Base-by-base conservation (phyloP, 176 grass and related monocot genomes). In the Raddia guianensis region DNA sequence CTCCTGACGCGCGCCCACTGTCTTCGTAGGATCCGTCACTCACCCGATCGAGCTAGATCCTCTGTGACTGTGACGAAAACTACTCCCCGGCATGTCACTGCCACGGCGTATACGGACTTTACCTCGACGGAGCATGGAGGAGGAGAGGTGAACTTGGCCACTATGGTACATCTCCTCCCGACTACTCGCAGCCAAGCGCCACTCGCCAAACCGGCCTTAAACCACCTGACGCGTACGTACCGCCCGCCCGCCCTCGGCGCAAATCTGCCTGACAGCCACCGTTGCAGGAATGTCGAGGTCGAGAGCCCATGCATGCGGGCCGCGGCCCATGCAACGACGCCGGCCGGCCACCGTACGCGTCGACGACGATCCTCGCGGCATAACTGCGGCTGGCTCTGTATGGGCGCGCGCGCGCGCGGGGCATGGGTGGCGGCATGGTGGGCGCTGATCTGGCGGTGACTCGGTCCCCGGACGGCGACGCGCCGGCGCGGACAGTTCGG, bases 241-340 rank as follows among this genome's bases (percentile, higher is more conserved):
- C 32, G 27, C 3, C 9, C 58, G 58, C 27, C 27, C 18, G 7
- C 13, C 27, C 9, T 44, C 10, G 72, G 58, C 52, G 20, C 51
- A 40, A 27, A 6, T 40, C 37, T 40, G 35, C 7, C 69, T 4
- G 65, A 46, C 16, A 45, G 18, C 12, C 50, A 11, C 50, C 65
- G 65, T 47, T 47, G 78, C 47, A 72, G 8, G 60, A 47, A 72
- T 8, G 60, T 9, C 3, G 69, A 12, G 21, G 45, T 44, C 7
- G 32, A 44, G 16, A 76, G 46, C 57, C 56, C 15, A 3, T 46
- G 73, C 73, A 63, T 83, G 79, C 72, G 37, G 85, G 79, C 79
- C 71, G 79, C 72, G 37, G 85, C 85, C 79, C 71, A 87, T 70
- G 66, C 40, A 49, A 76, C 13, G 14, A 40, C 37, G 37, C 37